A percentile compares a stretch with the other conserved stretches of the same genome.
Conservation (phyloP, 1,139 yeast genomes). For the Yamadazyma pseudoaaseri region DNA sequence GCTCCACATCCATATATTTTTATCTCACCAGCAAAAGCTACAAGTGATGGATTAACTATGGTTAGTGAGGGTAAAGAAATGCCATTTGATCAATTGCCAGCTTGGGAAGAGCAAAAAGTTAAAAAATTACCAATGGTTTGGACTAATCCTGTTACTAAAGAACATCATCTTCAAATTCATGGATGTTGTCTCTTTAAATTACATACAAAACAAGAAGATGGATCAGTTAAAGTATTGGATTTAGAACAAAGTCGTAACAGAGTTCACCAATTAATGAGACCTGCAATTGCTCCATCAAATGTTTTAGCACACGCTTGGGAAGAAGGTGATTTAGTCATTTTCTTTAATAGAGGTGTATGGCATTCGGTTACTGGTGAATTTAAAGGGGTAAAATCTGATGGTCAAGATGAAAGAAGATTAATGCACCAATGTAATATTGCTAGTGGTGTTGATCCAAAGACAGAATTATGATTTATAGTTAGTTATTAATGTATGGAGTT, state of each 20-base stretch:
- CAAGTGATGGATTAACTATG: conserved; percentile 83
- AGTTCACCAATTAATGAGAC: conserved; percentile 73
- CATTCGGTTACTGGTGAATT: conserved; percentile 90
- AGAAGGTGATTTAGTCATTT: conserved; percentile 79
- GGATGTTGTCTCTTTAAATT: conserved; percentile 79
- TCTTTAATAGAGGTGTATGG: conserved; percentile 85
- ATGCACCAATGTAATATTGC: conserved; percentile 96
- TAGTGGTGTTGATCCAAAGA: conserved; percentile 65
- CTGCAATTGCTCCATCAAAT: conserved; percentile 72
- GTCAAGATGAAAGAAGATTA: conserved; percentile 69
- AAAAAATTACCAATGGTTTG: conserved; percentile 82
- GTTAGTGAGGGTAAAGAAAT: conserved; percentile 74
- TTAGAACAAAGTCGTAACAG: conserved; percentile 71
- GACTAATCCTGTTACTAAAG: conserved; percentile 87
- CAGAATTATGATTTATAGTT: too few species aligned
- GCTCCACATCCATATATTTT: conserved; percentile 92
- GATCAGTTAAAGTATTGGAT: conserved; percentile 46
- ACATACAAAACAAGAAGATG: conserved; percentile 56
- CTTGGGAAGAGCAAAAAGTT: conserved; percentile 75
- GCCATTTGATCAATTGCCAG: conserved; percentile 65
- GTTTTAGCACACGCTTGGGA: conserved; percentile 82
- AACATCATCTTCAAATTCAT: conserved; percentile 80
- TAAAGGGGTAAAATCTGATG: conserved; percentile 41
- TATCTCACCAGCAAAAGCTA: conserved; percentile 77
- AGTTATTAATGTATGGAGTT: too few species aligned